phyloP scores from a whole-genome alignment of 2,329 filamentous ascomycete species.

The Diaporthe capsici region DNA sequence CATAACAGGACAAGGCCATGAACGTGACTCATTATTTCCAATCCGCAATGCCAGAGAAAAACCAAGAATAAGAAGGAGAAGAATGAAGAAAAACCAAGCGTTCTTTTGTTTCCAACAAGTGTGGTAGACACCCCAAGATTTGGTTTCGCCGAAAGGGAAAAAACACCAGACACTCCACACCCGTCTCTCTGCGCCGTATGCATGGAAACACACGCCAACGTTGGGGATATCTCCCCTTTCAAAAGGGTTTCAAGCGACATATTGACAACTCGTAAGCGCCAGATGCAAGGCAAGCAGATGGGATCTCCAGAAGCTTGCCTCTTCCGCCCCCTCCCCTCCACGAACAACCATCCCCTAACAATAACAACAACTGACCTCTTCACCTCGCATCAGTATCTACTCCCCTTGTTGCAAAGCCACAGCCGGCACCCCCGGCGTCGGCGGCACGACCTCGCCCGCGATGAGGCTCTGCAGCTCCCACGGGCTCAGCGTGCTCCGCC shows the following conservation, averaged over 20 bases:
- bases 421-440: conserved; percentile 30
- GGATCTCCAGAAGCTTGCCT: background rate
- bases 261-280: background rate
- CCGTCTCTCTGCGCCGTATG: background rate
- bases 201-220: conserved; percentile 1
- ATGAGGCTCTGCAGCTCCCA: conserved; percentile 81
- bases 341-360: background rate
- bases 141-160: background rate
- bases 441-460: conserved; percentile 52
- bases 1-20: conserved; percentile 13
- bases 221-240: background rate
- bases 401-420: background rate
- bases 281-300: background rate
- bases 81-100: background rate
- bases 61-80: background rate
- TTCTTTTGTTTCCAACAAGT: conserved; percentile 4
- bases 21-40: conserved; percentile 19
- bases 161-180: background rate
- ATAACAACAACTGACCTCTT: background rate
- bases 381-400: background rate
- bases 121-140: background rate
- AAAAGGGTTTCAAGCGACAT: background rate
- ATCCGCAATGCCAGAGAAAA: conserved; percentile 6
- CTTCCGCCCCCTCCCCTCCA: no score
- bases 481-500: conserved; percentile 81